Conservation (phyloP, 345 rosid genomes). For the Sisymbrium irio region DNA sequence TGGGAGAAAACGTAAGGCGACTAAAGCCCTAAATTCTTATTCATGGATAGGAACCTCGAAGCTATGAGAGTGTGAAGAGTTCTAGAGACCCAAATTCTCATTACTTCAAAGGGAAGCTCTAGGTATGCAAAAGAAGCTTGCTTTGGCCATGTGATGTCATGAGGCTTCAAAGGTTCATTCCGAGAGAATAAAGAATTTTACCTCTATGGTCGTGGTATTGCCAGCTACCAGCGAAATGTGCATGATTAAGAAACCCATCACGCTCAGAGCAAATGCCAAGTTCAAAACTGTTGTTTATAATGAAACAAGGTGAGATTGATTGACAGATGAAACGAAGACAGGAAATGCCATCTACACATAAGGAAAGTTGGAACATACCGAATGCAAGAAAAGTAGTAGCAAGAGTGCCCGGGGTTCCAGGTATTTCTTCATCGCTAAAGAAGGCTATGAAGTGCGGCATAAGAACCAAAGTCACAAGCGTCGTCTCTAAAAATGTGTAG, state of each 20-base stretch:
- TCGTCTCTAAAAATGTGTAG: conserved; percentile 97
- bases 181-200: not conserved
- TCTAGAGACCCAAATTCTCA: not conserved
- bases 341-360: not conserved
- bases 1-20: not conserved
- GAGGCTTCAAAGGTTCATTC: not conserved
- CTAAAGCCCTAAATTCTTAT: not conserved
- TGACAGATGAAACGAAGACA: not conserved
- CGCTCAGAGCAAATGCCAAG: not conserved
- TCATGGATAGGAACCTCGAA: not conserved
- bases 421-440: conserved; percentile 93
- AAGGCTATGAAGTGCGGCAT: conserved; percentile 91
- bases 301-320: conserved; percentile 14
- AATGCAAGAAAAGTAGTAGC: conserved; percentile 97
- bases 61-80: not conserved
- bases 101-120: not conserved
- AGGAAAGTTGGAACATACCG: conserved; percentile 46
- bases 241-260: conserved; percentile 1
- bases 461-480: conserved; percentile 76
- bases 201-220: not conserved
- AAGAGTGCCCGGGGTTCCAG: conserved; percentile 91
- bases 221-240: not conserved
- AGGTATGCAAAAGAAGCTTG: not conserved
- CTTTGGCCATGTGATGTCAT: not conserved
- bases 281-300: conserved; percentile 40